Conservation (phyloP, 768 basidiomycete genomes). For the Termitomyces sp. region DNA sequence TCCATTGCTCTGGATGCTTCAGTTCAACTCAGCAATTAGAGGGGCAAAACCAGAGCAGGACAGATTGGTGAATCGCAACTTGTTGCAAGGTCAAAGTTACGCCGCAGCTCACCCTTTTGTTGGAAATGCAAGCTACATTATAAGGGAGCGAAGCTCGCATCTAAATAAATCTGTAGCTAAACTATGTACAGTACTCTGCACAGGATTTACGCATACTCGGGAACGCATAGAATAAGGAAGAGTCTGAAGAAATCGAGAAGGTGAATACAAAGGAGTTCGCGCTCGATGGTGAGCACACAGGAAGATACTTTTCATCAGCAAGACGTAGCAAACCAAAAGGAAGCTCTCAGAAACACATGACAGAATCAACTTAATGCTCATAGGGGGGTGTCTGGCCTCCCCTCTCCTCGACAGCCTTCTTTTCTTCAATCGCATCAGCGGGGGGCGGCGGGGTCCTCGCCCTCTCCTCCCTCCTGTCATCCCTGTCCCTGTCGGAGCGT, state of each 20-base stretch:
- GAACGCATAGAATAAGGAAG: not conserved
- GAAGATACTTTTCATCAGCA: slow-evolving; percentile 10
- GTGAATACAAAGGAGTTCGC: slow-evolving; percentile 1
- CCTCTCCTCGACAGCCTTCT: slow-evolving; percentile 6
- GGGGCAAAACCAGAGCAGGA: no score
- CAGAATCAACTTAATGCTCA: slow-evolving; percentile 5
- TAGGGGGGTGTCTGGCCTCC: slow-evolving; percentile 10
- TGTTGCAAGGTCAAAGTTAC: not conserved
- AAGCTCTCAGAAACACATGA: not conserved
- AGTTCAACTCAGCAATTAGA: no score
- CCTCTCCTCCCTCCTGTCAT: slow-evolving; percentile 26
- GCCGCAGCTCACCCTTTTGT: not conserved
- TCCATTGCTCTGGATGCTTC: no score
- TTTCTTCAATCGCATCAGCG: slow-evolving; percentile 1
- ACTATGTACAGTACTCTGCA: slow-evolving; percentile 10
- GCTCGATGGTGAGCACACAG: not conserved
- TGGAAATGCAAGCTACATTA: not conserved
- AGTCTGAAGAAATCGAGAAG: not conserved
- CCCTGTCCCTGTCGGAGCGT: slow-evolving; percentile 7
- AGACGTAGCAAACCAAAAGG: not conserved
- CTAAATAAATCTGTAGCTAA: slow-evolving; percentile 5
- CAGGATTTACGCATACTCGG: slow-evolving; percentile 8
- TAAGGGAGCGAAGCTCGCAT: not conserved
- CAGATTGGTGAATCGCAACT: no score
- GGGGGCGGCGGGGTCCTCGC: slow-evolving; percentile 46